Evolutionary conservation across 2,329 filamentous ascomycete species (phyloP).

Genomic region (Fusarium penzigii): DNA sequence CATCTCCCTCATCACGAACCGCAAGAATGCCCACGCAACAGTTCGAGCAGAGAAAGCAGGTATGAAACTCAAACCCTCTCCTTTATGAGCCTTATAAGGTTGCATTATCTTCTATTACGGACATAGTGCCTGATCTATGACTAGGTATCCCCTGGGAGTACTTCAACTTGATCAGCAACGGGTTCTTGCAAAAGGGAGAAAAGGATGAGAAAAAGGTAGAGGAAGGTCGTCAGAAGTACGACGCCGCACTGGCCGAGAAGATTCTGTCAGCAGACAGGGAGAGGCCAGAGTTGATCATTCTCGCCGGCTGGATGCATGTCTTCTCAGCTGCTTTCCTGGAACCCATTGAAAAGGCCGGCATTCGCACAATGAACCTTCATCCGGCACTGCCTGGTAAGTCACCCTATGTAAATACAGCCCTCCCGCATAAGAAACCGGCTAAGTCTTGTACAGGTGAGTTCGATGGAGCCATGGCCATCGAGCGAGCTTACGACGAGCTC

Average conservation of each 20-base stretch:
- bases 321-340: conserved; percentile 69
- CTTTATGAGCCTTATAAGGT: too few species aligned
- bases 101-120: too few species aligned
- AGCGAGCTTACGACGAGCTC: conserved; percentile 75
- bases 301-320: conserved; percentile 88
- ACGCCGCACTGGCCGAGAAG: conserved; percentile 70
- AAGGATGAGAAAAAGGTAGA: conserved; percentile 55
- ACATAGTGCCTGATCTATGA: background rate
- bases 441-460: conserved; percentile 57
- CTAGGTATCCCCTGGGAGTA: conserved; percentile 66
- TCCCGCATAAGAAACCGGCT: conserved; percentile 38
- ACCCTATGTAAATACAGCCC: background rate
- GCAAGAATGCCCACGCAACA: conserved; percentile 48
- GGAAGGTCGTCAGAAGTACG: conserved; percentile 69
- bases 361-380: conserved; percentile 81
- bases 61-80: conserved; percentile 5
- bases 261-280: conserved; percentile 57
- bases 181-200: conserved; percentile 59
- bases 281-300: conserved; percentile 73
- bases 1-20: conserved; percentile 49
- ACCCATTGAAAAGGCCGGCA: conserved; percentile 60
- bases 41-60: conserved; percentile 47
- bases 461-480: conserved; percentile 76
- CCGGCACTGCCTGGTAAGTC: conserved; percentile 66
- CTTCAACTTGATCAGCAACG: conserved; percentile 79